Base-by-base conservation (phyloP, 192 early-diverging fungal species). In the Coemansia sp. region DNA sequence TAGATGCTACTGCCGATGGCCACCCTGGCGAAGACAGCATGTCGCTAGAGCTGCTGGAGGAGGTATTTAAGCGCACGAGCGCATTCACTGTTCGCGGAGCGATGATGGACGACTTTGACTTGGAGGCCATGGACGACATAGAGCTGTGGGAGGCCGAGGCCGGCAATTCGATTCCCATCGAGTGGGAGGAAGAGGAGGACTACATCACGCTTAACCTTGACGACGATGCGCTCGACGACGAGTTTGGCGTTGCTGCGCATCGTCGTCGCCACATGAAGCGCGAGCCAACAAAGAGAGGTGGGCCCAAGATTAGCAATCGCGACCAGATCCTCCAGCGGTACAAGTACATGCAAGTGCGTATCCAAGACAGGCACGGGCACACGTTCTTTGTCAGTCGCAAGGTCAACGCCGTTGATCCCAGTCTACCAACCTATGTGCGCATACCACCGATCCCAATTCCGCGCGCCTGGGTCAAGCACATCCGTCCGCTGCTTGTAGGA, bases 31-130 rank as follows among this genome's bases (percentile, higher is more conserved):
- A 70, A 35, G 68, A 75, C 69, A 77, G 80, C 14, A 84, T 93
- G 64, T 86, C 92, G 20, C 82, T 86, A 62, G 89, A 90, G 62
- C 93, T 95, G 64, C 84, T 96, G 11, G 92, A 96, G 68, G 94
- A 97, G 67, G 87, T 97, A 22, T 97, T 97, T 59, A 88, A 90
- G 67, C 87, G 92, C 35, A 97, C 95, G 5, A 94, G 93, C 17
- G 86, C 87, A n/a, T 96, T 97, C 75, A 95, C 80, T 22, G 80
- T 83, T 46, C 80, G 73, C 46, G 76, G 80, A 20, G 80, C 80
- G 22, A 77, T 77, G 80, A 68, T 83, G 64, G 71, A 83, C 36
- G 71, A 67, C 27, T 59, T 77, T 54, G 80, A 83, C 24, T 32
- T 83, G 57, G 80, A 83, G 47, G 75, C 62, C 10, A 77, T 83